Evolutionary conservation across 306 rosid genomes (phyloP), one percentile per base, ranked within the genome.

Genomic region (Ziziphus jujuba): DNA sequence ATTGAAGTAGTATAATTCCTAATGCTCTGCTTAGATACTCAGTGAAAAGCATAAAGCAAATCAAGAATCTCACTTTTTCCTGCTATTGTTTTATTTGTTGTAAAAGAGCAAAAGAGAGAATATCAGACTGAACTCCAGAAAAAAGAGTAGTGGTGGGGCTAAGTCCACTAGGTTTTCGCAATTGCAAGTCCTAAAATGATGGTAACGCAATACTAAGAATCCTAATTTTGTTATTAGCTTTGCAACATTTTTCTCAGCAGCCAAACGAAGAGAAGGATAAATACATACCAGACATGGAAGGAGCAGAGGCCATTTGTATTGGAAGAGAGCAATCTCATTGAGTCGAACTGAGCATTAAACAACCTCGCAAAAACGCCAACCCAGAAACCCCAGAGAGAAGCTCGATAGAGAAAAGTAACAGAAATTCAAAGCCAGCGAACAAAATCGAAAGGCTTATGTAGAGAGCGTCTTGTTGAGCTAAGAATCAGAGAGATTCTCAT

Each of bases 261-360:
- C 59, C 28, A 47, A 63, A 50, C 40, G 68, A 34, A 65, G 57
- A 64, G 52, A 62, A 72, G 69, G 59, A 52, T 53, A 74, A 62
- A 51, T n/a, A 15, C 59, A 51, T 63, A 86, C 99, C 99, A 83
- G 96, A 86, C 89, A 93, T 79, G 82, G 92, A 93, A 75, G 97
- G 77, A 77, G 90, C 87, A 79, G 87, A 86, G 66, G 97, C 87
- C 99, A 93, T 93, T 66, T 65, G 69, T 53, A 40, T 51, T 17
- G 34, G 59, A 79, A 62, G 64, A 80, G 86, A 80, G 79, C 71
- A 90, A 80, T 81, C 83, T 88, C 99, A 93, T 88, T 87, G 91
- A 93, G 80, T 72, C 90, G 70, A 63, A 61, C 72, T 53, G 66
- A 77, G 84, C 90, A 85, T 82, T 71, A 72, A 77, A 77, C 85